Percentiles rank a stretch among this genome's conserved stretches.
These are phyloP conservation scores for Bacidia gigantensis DNA, from an alignment of 495 filamentous ascomycete species.

Conservation along the genomic window DNA sequence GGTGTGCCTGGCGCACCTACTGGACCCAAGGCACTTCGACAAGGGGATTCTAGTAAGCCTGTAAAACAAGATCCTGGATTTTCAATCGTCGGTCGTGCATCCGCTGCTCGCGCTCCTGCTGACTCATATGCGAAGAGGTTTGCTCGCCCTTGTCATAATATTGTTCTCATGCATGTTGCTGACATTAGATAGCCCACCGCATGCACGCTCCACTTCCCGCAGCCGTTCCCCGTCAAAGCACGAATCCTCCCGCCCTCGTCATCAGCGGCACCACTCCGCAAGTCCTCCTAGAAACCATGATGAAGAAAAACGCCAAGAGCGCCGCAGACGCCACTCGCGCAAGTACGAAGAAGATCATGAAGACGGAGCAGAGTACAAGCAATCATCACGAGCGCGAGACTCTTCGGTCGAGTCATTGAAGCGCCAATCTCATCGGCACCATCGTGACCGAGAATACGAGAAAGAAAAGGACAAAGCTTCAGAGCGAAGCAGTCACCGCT, in stretches of 20 bases:
- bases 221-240: conserved; percentile 30
- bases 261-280: conserved; percentile 44
- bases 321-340: conserved; percentile 30
- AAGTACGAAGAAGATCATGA: conserved; percentile 31
- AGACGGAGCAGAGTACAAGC: conserved; percentile 28
- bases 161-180: background rate
- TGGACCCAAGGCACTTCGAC: conserved; percentile 84
- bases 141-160: conserved; percentile 9
- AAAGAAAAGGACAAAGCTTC: conserved; percentile 21
- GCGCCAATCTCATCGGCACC: conserved; percentile 38
- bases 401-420: conserved; percentile 36
- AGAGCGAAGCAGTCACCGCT: conserved; percentile 26
- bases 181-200: background rate
- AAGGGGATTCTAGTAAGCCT: conserved; percentile 61
- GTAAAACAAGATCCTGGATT: conserved; percentile 23
- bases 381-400: conserved; percentile 17
- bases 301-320: conserved; percentile 32
- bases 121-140: conserved; percentile 24
- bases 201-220: conserved; percentile 22
- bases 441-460: conserved; percentile 33
- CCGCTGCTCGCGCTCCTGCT: conserved; percentile 17
- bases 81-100: conserved; percentile 20
- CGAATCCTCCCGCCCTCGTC: conserved; percentile 38
- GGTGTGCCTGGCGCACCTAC: conserved; percentile 75
- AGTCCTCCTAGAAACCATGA: conserved; percentile 36